Base-by-base conservation (phyloP, 148 eudicot species). In the Vaccinium myrtillus region DNA sequence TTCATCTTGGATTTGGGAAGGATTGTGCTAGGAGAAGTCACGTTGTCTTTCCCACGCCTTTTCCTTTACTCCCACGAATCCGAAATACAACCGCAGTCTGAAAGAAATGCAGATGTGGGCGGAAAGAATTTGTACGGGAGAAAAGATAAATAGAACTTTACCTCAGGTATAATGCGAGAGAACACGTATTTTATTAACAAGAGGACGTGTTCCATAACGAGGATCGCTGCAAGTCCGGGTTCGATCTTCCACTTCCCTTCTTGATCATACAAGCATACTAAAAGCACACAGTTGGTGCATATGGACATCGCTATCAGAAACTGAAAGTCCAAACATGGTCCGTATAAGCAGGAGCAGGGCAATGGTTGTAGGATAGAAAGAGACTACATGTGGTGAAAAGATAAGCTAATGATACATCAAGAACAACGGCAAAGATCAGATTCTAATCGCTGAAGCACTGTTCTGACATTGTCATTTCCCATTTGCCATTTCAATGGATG, bases 161-260 rank as follows among this genome's bases (percentile, higher is more conserved):
- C 99, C 97, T 95, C 98, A 1, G 98, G 98, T 80, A 96, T 91
- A 39, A 96, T 84, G 43, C 94, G 91, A n/a, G 98, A 95, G 89
- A 96, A 93, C 8, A 93, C 95, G 77, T 89, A 96, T 88, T 96
- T 93, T 61, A 95, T 92, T 36, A 96, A 87, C 77, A 96, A 89
- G 63, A 96, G 95, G 78, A 96, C 54, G 51, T 96, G 99, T 87
- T 96, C 99, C 85, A 95, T 94, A 39, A 92, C 78, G 49, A 96
- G 91, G 75, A 94, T 96, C 0, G 96, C 98, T 2, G 93, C 98
- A 50, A 96, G 94, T 46, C 99, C 99, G 4, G 99, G 99, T 82
- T 96, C 95, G 51, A 96, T 82, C 51, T 89, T 94, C 98, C 99
- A 96, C 55, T 91, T 91, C 80, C 99, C 97, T 88, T 94, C 97